These are phyloP conservation scores for Artomyces pyxidatus DNA, from an alignment of 768 basidiomycete genomes.

Conservation along the genomic window DNA sequence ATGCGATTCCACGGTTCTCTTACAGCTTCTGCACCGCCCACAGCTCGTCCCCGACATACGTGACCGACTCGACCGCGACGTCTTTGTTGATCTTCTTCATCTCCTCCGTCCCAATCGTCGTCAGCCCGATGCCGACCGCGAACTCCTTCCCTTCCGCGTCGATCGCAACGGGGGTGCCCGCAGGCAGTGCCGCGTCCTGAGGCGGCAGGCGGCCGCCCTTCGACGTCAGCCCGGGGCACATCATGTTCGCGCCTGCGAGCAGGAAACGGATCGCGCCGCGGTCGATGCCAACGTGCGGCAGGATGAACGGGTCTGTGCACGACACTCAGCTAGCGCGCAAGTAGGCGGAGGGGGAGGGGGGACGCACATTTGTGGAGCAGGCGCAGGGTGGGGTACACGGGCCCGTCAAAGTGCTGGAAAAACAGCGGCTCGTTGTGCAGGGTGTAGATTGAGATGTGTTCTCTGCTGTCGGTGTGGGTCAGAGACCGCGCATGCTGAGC, in stretches of 20 bases:
- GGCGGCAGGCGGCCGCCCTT: constrained; percentile 84
- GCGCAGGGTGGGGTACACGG: constrained; percentile 81
- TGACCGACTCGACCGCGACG: constrained; percentile 80
- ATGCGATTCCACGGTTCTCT: no score
- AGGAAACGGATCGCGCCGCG: constrained; percentile 97
- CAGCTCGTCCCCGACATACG: constrained; percentile 82
- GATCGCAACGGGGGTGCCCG: constrained; percentile 79
- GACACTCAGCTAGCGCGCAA: background rate
- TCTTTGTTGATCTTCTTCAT: constrained; percentile 88
- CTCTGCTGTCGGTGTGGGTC: constrained; percentile 57
- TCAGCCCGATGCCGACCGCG: constrained; percentile 79
- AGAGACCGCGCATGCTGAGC: constrained; percentile 9
- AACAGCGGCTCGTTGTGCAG: constrained; percentile 82
- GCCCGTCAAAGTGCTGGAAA: constrained; percentile 96
- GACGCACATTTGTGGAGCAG: constrained; percentile 83
- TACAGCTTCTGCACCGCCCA: constrained; percentile 66
- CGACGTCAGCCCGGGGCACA: constrained; percentile 95
- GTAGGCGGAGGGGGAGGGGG: background rate
- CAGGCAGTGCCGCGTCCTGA: constrained; percentile 53
- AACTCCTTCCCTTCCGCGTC: constrained; percentile 95
- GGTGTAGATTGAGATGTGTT: constrained; percentile 90
- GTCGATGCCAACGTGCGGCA: constrained; percentile 86
- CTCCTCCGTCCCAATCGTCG: constrained; percentile 79
- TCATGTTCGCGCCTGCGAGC: constrained; percentile 89
- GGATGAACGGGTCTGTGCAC: constrained; percentile 74